Base-by-base conservation (phyloP, 768 basidiomycete species). In the Termitomyces sp. region DNA sequence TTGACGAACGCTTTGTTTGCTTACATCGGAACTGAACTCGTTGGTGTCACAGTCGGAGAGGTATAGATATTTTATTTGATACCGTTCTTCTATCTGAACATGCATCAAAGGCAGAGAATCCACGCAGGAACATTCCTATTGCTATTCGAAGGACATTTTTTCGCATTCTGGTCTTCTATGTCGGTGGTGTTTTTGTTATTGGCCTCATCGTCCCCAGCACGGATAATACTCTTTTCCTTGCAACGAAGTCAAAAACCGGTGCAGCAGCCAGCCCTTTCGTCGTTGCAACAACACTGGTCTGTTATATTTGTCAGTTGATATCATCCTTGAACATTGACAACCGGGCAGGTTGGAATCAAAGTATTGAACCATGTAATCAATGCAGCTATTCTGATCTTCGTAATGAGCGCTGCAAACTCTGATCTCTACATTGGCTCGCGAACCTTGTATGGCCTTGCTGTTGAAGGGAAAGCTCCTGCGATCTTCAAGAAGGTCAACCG, bases 1-100 rank as follows among this genome's bases (percentile, higher is more conserved):
- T 71, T 90, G 47, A 86, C 83, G 49, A 91, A 86, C 61, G 88
- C 86, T 27, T 75, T 88, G 4, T 91, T 91, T 71, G 85, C 88
- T 15, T 86, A 81, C 68, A 82, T 86, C 58, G 87, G 88, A 33
- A 93, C 89, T 20, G 89, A 93, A 70, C 76, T 90, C 18, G 84
- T 93, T 59, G 89, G 89, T 67, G 83, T 89, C 58, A 79, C 79
- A 39, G 79, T 80, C n/a, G 79, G 79, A 65, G 79, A 80, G 66
- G 75, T 76, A 58, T 49, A 53, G 16, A 30, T 57, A 18, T 39
- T 3, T 58, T 44, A 54, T 52, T 24, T 16, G 6, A 36, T 54
- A 30, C 39, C 47, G 30, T 49, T 47, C n/a, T 22, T 24, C 22
- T 18, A 8, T 7, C 49, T 55, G 30, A 61, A 53, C 30, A 58